phyloP scores from a whole-genome alignment of 345 rosid species.

The Alliaria petiolata region DNA sequence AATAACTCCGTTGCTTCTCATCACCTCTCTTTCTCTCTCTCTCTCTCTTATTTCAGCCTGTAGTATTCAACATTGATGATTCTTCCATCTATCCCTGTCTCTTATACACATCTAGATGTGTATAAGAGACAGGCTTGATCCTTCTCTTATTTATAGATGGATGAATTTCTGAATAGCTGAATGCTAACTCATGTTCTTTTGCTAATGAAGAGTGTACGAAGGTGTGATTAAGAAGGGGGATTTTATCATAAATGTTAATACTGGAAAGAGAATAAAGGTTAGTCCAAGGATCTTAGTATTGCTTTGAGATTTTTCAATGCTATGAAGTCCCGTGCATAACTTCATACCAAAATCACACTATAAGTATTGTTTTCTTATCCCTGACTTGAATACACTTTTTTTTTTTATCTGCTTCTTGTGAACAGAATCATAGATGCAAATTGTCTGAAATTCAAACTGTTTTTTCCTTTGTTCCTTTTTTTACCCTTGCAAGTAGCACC shows the following conservation, averaged over 20 bases:
- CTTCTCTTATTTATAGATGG: neutral
- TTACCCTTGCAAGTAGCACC: neutral
- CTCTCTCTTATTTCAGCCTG: neutral
- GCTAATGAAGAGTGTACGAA: constrained; percentile 71
- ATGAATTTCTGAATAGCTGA: constrained; percentile 2
- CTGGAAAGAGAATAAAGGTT: constrained; percentile 95
- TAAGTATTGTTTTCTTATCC: neutral
- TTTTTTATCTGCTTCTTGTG: neutral
- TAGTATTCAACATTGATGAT: no score
- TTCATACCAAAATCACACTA: neutral
- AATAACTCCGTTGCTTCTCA: no score
- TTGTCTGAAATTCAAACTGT: neutral
- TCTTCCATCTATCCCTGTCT: neutral
- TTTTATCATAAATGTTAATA: constrained; percentile 77
- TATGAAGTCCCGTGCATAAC: neutral
- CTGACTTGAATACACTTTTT: no score
- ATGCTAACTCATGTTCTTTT: constrained; percentile 28
- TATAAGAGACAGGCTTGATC: no score
- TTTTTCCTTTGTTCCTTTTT: neutral
- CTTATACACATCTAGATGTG: no score
- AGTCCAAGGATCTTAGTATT: constrained; percentile 22
- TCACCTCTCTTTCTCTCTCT: no score
- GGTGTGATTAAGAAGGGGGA: constrained; percentile 96
- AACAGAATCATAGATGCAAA: neutral
- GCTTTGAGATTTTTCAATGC: neutral